Base-by-base conservation (phyloP, 164 flowering plant species). In the Liquidambar formosana region DNA sequence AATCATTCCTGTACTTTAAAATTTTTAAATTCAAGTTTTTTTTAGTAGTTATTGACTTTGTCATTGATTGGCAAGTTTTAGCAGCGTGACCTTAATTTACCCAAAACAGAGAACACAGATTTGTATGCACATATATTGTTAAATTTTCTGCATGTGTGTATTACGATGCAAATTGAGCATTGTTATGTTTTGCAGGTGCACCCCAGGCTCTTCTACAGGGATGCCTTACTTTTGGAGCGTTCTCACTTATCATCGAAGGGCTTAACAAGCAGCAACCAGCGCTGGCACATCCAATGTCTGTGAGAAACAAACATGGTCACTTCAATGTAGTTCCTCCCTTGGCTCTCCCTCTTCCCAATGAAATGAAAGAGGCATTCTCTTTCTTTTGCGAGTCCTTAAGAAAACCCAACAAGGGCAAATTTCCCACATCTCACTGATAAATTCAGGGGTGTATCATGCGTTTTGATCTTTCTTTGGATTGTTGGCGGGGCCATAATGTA, bases 211-310 rank as follows among this genome's bases (percentile, higher is more conserved):
- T 94, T 61, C 80, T 87, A 0, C 94, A 89, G 77, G 85, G 89
- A 77, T 92, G 99, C 65, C 65, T 94, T 57, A 87, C 96, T 26
- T 87, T 92, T 74, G 99, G 97, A 70, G 93, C 89, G 10, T 91
- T 94, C 80, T 88, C 97, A 1, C 85, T 80, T 56, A 73, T 92
- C 16, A 68, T 88, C 0, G 97, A 93, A 78, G 86, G 89, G 26
- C 78, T 91, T 6, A 91, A 89, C 85, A 88, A 84, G 79, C 84
- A 81, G 76, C 97, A 85, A 69, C 81, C 91, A 47, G 97, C 97
- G 18, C 62, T 95, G 65, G 97, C 99, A 13, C 81, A 63, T 56
- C 67, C 87, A 8, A 27, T 72, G 61, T 61, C 79, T 21, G 10
- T 8, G 54, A 69, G 68, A 22, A 65, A 69, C 57, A 72, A 44